These are phyloP conservation scores for Neurospora sp. DNA, from an alignment of 2,329 filamentous ascomycete genomes.

Conservation along the genomic window DNA sequence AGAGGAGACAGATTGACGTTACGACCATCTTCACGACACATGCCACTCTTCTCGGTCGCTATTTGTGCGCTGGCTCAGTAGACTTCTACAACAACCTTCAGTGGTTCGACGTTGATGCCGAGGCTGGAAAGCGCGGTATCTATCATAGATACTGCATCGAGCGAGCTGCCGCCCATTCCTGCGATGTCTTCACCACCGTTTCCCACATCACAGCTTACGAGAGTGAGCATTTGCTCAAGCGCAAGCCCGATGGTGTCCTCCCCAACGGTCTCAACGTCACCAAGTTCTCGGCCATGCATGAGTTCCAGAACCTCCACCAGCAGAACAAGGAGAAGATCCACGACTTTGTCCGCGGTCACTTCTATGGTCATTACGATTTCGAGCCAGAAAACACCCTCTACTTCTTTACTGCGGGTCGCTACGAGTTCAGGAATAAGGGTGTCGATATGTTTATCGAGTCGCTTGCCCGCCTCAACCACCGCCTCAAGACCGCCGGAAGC, in stretches of 20 bases:
- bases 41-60: conserved; percentile 87
- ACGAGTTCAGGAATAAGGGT: conserved; percentile 97
- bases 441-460: conserved; percentile 99
- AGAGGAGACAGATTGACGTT: conserved; percentile 89
- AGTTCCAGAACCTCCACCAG: conserved; percentile 97
- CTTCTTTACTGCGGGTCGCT: conserved; percentile 93
- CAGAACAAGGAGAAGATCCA: conserved; percentile 96
- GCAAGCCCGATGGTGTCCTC: conserved; percentile 91
- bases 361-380: conserved; percentile 97
- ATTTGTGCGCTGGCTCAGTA: conserved; percentile 92
- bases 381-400: conserved; percentile 95
- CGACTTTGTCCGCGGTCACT: conserved; percentile 95
- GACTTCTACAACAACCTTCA: conserved; percentile 99
- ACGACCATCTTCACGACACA: conserved; percentile 99
- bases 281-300: conserved; percentile 96
- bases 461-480: conserved; percentile 85
- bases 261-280: conserved; percentile 97
- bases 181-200: conserved; percentile 96
- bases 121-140: conserved; percentile 95
- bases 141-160: conserved; percentile 99
- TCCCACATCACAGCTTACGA: conserved; percentile 98
- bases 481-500: conserved; percentile 72
- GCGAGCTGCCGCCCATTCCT: conserved; percentile 79
- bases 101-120: conserved; percentile 89
- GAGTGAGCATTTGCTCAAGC: conserved; percentile 92